Percentiles rank a stretch among this genome's conserved stretches.
phyloP scores from a whole-genome alignment of 495 filamentous ascomycete genomes.

The Emericellopsis terricola region DNA sequence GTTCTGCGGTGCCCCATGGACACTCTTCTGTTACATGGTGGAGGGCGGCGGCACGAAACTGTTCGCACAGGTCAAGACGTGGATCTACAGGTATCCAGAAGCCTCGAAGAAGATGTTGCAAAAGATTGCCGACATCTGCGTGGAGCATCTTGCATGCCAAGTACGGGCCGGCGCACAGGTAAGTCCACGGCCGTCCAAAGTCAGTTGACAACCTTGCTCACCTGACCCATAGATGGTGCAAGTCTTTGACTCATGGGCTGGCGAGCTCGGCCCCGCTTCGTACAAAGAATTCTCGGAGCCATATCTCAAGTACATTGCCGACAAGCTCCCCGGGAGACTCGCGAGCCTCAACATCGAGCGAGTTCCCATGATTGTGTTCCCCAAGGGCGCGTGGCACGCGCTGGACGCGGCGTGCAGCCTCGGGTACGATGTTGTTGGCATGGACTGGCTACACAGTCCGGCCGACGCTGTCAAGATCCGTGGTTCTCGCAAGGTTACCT shows the following conservation, averaged over 20 bases:
- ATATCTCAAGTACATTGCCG: constrained; percentile 68
- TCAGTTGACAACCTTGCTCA: no score
- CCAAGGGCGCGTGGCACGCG: constrained; percentile 98
- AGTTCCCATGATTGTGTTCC: constrained; percentile 98
- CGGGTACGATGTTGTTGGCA: constrained; percentile 80
- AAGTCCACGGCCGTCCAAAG: constrained; percentile 4
- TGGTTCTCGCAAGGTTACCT: constrained; percentile 45
- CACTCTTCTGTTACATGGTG: constrained; percentile 93
- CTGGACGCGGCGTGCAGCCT: constrained; percentile 72
- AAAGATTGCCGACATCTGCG: constrained; percentile 82
- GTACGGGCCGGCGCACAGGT: constrained; percentile 79
- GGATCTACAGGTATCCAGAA: constrained; percentile 79
- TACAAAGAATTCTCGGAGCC: constrained; percentile 76
- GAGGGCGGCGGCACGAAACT: constrained; percentile 91
- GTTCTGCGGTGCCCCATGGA: constrained; percentile 98
- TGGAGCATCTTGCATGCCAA: constrained; percentile 84
- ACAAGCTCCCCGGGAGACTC: constrained; percentile 53
- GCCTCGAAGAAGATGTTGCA: constrained; percentile 65
- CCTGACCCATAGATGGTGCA: no score
- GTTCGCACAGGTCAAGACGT: constrained; percentile 80
- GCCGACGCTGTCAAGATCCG: constrained; percentile 65
- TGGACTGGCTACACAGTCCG: constrained; percentile 91
- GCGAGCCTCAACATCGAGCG: constrained; percentile 51
- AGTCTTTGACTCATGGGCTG: constrained; percentile 99
- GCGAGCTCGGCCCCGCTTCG: constrained; percentile 66